These are phyloP conservation scores for Acacia confusa DNA, from an alignment of 306 rosid species.

Conservation along the genomic window DNA sequence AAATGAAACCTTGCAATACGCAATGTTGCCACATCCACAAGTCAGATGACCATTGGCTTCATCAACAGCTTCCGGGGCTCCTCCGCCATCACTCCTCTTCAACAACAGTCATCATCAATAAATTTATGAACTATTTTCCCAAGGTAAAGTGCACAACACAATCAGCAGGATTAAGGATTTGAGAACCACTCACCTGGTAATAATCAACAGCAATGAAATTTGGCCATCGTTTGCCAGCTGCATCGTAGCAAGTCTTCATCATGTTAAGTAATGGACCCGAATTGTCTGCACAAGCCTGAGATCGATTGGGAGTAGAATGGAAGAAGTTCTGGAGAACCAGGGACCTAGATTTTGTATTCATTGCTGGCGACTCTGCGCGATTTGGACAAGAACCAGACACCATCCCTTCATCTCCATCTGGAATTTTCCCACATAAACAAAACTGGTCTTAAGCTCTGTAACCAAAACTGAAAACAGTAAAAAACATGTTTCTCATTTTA, in stretches of 20 bases:
- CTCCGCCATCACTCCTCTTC: conserved; percentile 93
- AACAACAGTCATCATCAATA: conserved; percentile 27
- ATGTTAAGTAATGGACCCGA: conserved; percentile 63
- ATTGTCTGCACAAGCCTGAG: conserved; percentile 65
- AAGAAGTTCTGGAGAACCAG: conserved; percentile 73
- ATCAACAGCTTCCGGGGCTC: conserved; percentile 93
- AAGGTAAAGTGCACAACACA: not conserved
- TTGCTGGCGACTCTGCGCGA: conserved; percentile 68
- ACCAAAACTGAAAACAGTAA: not conserved
- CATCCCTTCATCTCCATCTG: conserved; percentile 92
- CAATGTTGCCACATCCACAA: conserved; percentile 86
- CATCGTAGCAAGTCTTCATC: conserved; percentile 65
- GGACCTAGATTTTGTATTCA: conserved; percentile 62
- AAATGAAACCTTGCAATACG: conserved; percentile 85
- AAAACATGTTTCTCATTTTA: not conserved
- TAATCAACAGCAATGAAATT: conserved; percentile 95
- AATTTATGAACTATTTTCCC: not conserved
- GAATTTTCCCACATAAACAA: conserved; percentile 30
- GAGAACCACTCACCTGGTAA: conserved; percentile 52
- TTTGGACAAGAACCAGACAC: conserved; percentile 64
- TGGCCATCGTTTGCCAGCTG: conserved; percentile 79
- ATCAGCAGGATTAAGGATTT: not conserved
- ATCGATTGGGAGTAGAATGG: conserved; percentile 55
- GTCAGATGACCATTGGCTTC: conserved; percentile 87
- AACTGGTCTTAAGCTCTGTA: not conserved